phyloP scores from a whole-genome alignment of 352 stramenopile genomes.

The Peronosclerospora sorghi region DNA sequence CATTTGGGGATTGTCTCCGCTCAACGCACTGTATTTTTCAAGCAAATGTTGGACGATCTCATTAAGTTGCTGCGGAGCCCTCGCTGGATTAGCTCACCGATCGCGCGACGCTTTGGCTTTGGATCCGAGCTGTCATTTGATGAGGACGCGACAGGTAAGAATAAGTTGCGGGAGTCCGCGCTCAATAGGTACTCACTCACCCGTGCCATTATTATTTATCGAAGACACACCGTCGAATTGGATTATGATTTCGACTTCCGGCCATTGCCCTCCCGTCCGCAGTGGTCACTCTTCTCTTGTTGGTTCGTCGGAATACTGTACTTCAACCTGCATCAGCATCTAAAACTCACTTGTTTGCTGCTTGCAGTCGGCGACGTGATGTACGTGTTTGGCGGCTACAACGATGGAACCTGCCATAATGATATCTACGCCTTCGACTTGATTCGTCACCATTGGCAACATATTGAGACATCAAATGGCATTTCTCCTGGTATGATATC shows the following conservation, averaged over 20 bases:
- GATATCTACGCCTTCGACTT: conserved; percentile 78
- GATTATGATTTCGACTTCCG: conserved; percentile 63
- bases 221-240: conserved; percentile 52
- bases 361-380: conserved; percentile 54
- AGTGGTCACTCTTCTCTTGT: conserved; percentile 74
- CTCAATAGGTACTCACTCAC: too few relatives aligned
- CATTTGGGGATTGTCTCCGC: too few relatives aligned
- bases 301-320: conserved; percentile 16
- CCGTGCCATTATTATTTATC: conserved; percentile 16
- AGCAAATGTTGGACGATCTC: conserved; percentile 51
- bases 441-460: conserved; percentile 66
- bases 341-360: background rate
- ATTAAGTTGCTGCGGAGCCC: conserved; percentile 78
- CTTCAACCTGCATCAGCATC: background rate
- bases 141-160: too few relatives aligned
- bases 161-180: too few relatives aligned
- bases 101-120: conserved; percentile 61
- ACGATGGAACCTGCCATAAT: conserved; percentile 80
- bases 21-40: too few relatives aligned
- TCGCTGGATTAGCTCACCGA: conserved; percentile 64
- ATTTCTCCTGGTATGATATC: conserved; percentile 44
- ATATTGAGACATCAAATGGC: conserved; percentile 61
- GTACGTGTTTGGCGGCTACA: conserved; percentile 80
- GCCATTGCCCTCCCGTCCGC: conserved; percentile 52
- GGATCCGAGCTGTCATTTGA: conserved; percentile 50